Base-by-base conservation (phyloP, 192 early-diverging fungal species). In the Coemansia guatemalensis region DNA sequence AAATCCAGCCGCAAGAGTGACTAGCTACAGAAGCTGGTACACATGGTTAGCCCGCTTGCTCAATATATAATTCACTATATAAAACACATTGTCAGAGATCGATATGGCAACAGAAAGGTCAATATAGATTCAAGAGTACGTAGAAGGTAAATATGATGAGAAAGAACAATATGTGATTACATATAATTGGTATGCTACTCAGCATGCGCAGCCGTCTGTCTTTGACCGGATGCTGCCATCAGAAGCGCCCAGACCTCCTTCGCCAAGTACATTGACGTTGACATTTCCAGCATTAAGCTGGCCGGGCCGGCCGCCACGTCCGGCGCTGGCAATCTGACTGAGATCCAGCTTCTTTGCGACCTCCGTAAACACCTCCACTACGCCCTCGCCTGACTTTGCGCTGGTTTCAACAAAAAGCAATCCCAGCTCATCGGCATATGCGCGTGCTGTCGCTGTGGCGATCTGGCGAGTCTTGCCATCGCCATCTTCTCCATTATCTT, bases 301-400 rank as follows among this genome's bases (percentile, higher is more conserved):
- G 7, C 69, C 69, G 11, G 65, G 47, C 22, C 76, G 62, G 33
- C 59, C 35, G 1, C 58, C 60, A 21, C 68, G 76, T 39, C 49
- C 59, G 48, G 48, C 68, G 67, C 44, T 77, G 17, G 73, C 62
- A 54, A 81, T 74, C 73, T 75, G 60, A 39, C 60, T 67, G 54
- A 81, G 69, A 33, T 74, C 73, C 14, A 81, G 65, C 56, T 74
- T 75, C 64, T 75, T 75, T 26, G 78, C 68, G 80, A 98, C 93
- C 68, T 98, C 93, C 30, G 88, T 95, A 68, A 97, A 97, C 20
- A 95, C 89, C 60, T 95, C 89, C 27, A 89, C 85, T 3, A 98
- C 92, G 49, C 87, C 88, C 39, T 89, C 85, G 4, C 93, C 93
- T 2, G 88, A 87, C 75, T 93, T 93, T 49, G 96, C 91, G 51